Evolutionary conservation across 2,329 filamentous ascomycete species (phyloP), one percentile per base, ranked within the genome.

Genomic region (Fusarium irregulare): DNA sequence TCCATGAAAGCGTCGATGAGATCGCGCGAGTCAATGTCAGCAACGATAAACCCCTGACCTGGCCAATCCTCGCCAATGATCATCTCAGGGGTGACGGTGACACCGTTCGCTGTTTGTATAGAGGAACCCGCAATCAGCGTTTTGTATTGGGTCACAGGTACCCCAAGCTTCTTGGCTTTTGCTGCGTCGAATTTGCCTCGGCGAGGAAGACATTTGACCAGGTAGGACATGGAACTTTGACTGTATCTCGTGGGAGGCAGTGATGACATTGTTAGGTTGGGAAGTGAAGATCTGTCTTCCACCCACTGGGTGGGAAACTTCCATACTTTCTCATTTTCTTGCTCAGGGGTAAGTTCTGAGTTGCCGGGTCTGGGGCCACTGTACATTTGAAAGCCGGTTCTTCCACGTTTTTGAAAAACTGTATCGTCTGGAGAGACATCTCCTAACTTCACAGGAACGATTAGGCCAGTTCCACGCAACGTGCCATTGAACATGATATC

Each of bases 71-170:
- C 83, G 3, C 87, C 93, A 54, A 99, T 76, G 2, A 98, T 94
- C 91, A 97, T 96, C 0, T 96, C 92, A 2, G 95, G 91, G 0
- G 91, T 96, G 30, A 99, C 88, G 0, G 86, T 86, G 9, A 83
- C 84, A 7, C 93, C 94, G 73, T 91, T 86, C 16, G 84, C 81
- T 25, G 88, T 89, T 56, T 83, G 80, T 3, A 96, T 89, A 49
- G 79, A 89, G 66, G 90, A 70, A 4, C 94, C 93, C 3, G 75
- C 77, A 0, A 90, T 84, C 45, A 99, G 83, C 14, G 78, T 74
- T 37, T 83, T 83, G 78, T 86, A 97, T 50, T 90, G 82, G 0
- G 71, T 77, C 55, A 83, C 85, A 21, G 81, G 80, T 1, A 98
- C 87, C 2, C 91, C 91, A 4, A 94, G 81, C 28, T 82, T 83